Percentiles rank a stretch among this genome's conserved stretches.
Conservation (phyloP, 2,329 filamentous ascomycete genomes). For the Aureobasidium sp. region DNA sequence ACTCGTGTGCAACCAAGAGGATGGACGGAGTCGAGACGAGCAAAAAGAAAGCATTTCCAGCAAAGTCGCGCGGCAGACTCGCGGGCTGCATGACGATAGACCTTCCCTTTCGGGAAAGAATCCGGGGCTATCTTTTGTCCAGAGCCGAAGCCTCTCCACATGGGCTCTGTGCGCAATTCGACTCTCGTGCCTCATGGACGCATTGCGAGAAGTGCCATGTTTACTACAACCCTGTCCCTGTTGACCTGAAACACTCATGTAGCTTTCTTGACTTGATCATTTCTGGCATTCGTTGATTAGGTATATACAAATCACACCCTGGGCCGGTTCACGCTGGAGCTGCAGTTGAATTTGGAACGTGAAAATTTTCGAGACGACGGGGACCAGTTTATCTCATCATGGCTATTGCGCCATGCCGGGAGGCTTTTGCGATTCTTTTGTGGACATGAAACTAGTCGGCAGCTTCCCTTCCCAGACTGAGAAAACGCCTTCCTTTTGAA, state of each 20-base stretch:
- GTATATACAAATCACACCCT: background rate
- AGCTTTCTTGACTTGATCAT: background rate
- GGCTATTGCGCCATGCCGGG: slow-evolving; percentile 13
- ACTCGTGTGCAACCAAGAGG: background rate
- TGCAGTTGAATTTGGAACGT: slow-evolving; percentile 7
- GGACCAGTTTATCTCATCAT: slow-evolving; percentile 13
- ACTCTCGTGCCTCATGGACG: background rate
- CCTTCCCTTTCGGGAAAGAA: background rate
- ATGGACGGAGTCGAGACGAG: background rate
- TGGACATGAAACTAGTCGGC: slow-evolving; percentile 14
- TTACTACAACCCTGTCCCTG: background rate
- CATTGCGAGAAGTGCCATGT: background rate
- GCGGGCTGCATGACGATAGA: slow-evolving; percentile 3
- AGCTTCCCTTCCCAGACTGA: slow-evolving; percentile 12
- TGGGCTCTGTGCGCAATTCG: background rate
- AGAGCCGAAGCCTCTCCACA: background rate
- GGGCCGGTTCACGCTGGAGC: background rate
- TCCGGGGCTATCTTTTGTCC: background rate
- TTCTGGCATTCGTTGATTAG: background rate
- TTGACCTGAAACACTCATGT: background rate
- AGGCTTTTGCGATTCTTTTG: slow-evolving; percentile 13
- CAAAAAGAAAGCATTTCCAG: slow-evolving; percentile 7
- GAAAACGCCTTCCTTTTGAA: slow-evolving; percentile 13
- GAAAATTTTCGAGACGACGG: slow-evolving; percentile 11
- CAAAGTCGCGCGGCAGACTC: slow-evolving; percentile 4